Base-by-base conservation (phyloP, 192 early-diverging fungal genomes). In the Coemansia javaensis region DNA sequence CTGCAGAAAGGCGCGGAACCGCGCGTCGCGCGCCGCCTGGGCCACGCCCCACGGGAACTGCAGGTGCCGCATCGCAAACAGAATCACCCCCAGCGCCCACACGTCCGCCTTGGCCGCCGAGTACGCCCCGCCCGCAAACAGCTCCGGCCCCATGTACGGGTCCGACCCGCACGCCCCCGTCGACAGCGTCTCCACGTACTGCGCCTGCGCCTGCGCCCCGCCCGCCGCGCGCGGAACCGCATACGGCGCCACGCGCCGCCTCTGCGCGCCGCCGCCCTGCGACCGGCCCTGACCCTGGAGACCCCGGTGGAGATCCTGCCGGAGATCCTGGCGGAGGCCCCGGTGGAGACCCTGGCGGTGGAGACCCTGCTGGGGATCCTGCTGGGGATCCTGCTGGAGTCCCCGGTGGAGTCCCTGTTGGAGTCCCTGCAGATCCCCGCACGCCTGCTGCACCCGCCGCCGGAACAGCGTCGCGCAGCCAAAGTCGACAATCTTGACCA, bases 131-230 rank as follows among this genome's bases (percentile, higher is more conserved):
- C 21, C 44, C 1, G 36, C 51, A 48, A 90, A 89, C 32, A 82
- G 63, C 62, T 96, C 94, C 14, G 94, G 94, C 0, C 89, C 91
- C 76, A 97, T 97, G 67, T 97, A 97, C 9, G 94, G 92, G 41
- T 91, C 94, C 12, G 85, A 88, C 1, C 94, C 94, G 60, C 81
- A 89, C 18, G 88, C 66, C 1, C 95, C 93, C 63, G 43, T 44
- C 9, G 63, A 65, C 37, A 66, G 34, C 8, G 57, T 66, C 39
- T 63, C 63, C 10, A 63, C 50, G 32, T 74, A 66, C 25, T 47
- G 48, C 17, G 24, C 30, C 27, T 31, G 28, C 28, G 17, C 8
- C 23, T 37, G 47, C 25, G 13, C 33, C 10, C 21, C n/a, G n/a
- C n/a, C 45, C 16, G n/a, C 14, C 12, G 33, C 30, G 35, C 31